A percentile compares a stretch with the other conserved stretches of the same genome.
Conservation (phyloP, 2,329 filamentous ascomycete genomes). For the Coniochaeta prunicola region DNA sequence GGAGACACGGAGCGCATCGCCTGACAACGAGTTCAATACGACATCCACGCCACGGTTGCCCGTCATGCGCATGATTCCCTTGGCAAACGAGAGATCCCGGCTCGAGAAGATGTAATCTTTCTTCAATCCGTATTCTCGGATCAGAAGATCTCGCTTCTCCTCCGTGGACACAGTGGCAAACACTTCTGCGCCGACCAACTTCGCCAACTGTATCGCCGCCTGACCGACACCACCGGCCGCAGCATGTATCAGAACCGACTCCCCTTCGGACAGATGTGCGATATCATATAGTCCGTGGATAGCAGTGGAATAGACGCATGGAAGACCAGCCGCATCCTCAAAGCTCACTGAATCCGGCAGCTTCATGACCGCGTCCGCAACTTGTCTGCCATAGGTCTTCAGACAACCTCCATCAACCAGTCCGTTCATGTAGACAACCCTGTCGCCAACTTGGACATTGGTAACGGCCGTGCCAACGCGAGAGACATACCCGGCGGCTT, state of each 20-base stretch:
- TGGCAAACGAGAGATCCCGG: conserved; percentile 22
- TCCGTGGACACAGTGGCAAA: conserved; percentile 24
- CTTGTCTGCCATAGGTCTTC: neutral
- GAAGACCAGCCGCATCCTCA: conserved; percentile 21
- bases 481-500: conserved; percentile 18
- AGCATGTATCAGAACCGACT: conserved; percentile 20
- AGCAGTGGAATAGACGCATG: conserved; percentile 22
- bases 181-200: conserved; percentile 15
- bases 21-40: conserved; percentile 32
- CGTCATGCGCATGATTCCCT: conserved; percentile 19
- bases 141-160: conserved; percentile 24
- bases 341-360: conserved; percentile 7
- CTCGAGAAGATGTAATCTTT: conserved; percentile 25
- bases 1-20: conserved; percentile 31
- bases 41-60: conserved; percentile 24
- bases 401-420: neutral
- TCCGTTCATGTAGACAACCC: neutral
- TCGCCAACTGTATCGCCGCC: conserved; percentile 8
- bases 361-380: neutral
- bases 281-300: conserved; percentile 13
- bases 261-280: conserved; percentile 12
- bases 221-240: conserved; percentile 20
- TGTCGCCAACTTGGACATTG: conserved; percentile 4
- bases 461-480: conserved; percentile 16
- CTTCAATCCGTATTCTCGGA: conserved; percentile 21